Evolutionary conservation across 768 basidiomycete genomes (phyloP).

Genomic region (Termitomyces sp.): DNA sequence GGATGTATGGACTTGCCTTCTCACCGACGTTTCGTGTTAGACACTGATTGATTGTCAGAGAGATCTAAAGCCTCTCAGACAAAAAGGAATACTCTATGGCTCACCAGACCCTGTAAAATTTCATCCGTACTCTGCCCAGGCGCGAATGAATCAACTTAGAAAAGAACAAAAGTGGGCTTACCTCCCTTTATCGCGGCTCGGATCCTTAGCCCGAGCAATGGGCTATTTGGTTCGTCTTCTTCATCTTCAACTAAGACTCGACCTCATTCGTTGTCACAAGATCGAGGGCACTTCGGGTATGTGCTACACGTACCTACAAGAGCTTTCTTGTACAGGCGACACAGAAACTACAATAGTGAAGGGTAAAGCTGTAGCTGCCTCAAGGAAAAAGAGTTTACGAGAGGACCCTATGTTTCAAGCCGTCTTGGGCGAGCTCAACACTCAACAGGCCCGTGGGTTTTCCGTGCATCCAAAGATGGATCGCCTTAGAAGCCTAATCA

Average conservation of each 20-base stretch:
- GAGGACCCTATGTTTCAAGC: constrained; percentile 57
- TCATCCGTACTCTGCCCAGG: constrained; percentile 59
- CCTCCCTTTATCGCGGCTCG: constrained; percentile 45
- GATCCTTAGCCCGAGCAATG: constrained; percentile 72
- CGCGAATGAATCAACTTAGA: constrained; percentile 31
- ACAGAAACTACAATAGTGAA: constrained; percentile 21
- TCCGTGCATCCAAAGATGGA: constrained; percentile 90
- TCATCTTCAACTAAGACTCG: neutral
- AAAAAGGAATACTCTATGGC: constrained; percentile 39
- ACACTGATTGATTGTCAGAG: constrained; percentile 16
- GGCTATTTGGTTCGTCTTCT: constrained; percentile 66
- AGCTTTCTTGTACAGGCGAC: constrained; percentile 35
- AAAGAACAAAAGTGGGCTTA: constrained; percentile 44
- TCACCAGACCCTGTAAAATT: constrained; percentile 53
- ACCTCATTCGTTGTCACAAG: constrained; percentile 31
- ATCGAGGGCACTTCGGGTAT: constrained; percentile 78
- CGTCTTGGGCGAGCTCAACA: constrained; percentile 63
- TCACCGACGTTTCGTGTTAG: neutral
- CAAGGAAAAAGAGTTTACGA: constrained; percentile 40
- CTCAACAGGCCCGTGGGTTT: constrained; percentile 49
- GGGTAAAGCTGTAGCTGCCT: constrained; percentile 30
- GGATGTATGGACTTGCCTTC: constrained; percentile 43
- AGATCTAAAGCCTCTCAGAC: constrained; percentile 27
- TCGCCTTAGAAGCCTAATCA: constrained; percentile 61
- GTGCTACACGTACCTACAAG: constrained; percentile 64